A percentile compares a stretch with the other conserved stretches of the same genome.
Evolutionary conservation across 441 rosid genomes (phyloP).

Genomic region (Biscutella laevigata): DNA sequence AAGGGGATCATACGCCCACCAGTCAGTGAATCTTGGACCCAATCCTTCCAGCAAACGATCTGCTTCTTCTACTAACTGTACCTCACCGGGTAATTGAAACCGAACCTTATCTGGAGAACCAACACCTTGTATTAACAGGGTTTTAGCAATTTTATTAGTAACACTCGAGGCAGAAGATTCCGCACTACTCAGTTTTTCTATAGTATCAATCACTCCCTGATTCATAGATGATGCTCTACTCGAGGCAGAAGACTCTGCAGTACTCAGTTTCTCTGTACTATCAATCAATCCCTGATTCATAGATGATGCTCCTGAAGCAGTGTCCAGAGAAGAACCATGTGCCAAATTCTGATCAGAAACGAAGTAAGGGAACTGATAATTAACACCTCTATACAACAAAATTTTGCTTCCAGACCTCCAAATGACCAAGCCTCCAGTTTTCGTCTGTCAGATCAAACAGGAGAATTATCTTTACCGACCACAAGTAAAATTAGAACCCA

Average conservation of each 20-base stretch:
- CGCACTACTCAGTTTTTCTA: too few species aligned
- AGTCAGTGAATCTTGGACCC: constrained; percentile 83
- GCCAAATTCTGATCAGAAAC: constrained; percentile 28
- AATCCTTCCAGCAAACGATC: constrained; percentile 74
- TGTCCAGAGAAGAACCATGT: constrained; percentile 22
- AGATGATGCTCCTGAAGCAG: constrained; percentile 19
- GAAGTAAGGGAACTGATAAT: constrained; percentile 86
- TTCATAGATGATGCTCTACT: too few species aligned
- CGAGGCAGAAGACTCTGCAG: too few species aligned
- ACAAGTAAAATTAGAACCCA: too few species aligned
- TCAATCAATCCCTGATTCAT: constrained; percentile 25
- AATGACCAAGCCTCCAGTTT: constrained; percentile 90
- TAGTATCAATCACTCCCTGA: too few species aligned
- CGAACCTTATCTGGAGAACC: constrained; percentile 71
- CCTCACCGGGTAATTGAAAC: constrained; percentile 80
- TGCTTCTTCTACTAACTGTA: constrained; percentile 65
- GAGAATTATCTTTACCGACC: too few species aligned
- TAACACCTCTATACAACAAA: constrained; percentile 69
- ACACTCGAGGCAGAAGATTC: constrained; percentile 22
- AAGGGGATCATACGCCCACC: constrained; percentile 97
- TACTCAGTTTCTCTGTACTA: constrained; percentile 22
- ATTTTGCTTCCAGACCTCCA: constrained; percentile 92
- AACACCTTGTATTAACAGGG: constrained; percentile 49
- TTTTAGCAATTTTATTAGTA: constrained; percentile 26
- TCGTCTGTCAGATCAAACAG: constrained; percentile 44